Conservation (phyloP, 2,329 filamentous ascomycete genomes). For the Cladosporium colombiae region DNA sequence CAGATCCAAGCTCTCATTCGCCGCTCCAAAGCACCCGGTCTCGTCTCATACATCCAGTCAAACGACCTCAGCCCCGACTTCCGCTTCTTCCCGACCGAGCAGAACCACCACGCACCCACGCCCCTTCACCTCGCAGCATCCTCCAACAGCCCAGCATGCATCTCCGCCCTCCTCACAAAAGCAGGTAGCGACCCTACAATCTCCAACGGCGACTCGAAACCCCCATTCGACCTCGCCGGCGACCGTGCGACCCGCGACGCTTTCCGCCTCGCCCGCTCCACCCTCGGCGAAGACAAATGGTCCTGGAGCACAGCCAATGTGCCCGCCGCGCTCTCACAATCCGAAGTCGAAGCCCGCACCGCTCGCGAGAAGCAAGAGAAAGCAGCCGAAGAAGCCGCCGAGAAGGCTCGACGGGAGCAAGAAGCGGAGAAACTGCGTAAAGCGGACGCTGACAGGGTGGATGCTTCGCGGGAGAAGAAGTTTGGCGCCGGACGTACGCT, state of each 20-base stretch:
- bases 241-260: conserved; percentile 85
- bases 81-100: conserved; percentile 68
- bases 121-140: conserved; percentile 83
- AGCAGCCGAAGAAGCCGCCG: conserved; percentile 63
- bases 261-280: conserved; percentile 82
- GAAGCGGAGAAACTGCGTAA: conserved; percentile 72
- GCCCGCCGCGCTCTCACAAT: conserved; percentile 67
- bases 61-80: conserved; percentile 74
- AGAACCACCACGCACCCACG: conserved; percentile 78
- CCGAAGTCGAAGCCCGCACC: conserved; percentile 69
- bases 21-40: conserved; percentile 82
- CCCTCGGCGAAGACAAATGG: conserved; percentile 75
- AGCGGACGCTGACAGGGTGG: conserved; percentile 62
- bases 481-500: conserved; percentile 50
- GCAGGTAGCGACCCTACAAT: conserved; percentile 72
- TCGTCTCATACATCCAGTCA: conserved; percentile 79
- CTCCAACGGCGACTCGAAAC: conserved; percentile 73
- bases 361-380: conserved; percentile 70
- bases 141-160: conserved; percentile 75
- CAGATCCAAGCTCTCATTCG: conserved; percentile 87
- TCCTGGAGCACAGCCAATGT: conserved; percentile 77
- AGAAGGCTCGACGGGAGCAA: conserved; percentile 64
- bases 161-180: conserved; percentile 74
- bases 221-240: conserved; percentile 82
- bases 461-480: conserved; percentile 53